Evolutionary conservation across 805 yeast genomes (phyloP), one percentile per base, ranked within the genome.

Genomic region (Hermanozyma aechmeae): DNA sequence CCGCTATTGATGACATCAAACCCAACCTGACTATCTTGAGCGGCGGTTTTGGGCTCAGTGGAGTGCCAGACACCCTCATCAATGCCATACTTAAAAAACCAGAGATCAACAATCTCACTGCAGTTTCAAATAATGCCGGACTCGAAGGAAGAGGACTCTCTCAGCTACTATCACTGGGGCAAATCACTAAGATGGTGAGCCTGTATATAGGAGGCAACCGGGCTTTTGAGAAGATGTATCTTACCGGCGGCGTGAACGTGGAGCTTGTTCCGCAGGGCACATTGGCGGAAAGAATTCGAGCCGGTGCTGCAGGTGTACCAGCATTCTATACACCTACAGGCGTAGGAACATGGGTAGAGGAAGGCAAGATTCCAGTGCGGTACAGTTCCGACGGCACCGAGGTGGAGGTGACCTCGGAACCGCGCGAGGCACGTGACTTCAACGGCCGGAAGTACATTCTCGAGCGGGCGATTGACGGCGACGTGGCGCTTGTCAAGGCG

Each of bases 231-330:
- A 42, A 44, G 25, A 38, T 56, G 39, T 68, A 58, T 38, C 48
- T 65, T 26, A 47, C 53, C 14, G 74, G 73, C 9, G 38, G 56
- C 27, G 48, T 68, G 24, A 68, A 63, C 34, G 48, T 68, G 28
- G 73, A 68, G 38, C 47, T 68, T 27, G 58, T 65, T 12, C 74
- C 74, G 3, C 74, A 68, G 39, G 74, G 74, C 3, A 64, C 67
- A n/a, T 44, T 68, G 16, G 73, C 71, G 8, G 74, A 68, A 39
- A 50, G 66, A 26, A 51, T 57, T 13, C 48, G 71, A 15, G 72
- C 73, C 10, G 72, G 65, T 8, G 68, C 58, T 7, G 55, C 71
- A 2, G 72, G 73, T 7, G 50, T 64, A 12, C 73, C 73, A 2
- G 73, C 72, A 1, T 65, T 61, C 34, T 68, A 53, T 42, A 59